Conservation (phyloP, 2,329 filamentous ascomycete species). For the Sporothrix pallida region DNA sequence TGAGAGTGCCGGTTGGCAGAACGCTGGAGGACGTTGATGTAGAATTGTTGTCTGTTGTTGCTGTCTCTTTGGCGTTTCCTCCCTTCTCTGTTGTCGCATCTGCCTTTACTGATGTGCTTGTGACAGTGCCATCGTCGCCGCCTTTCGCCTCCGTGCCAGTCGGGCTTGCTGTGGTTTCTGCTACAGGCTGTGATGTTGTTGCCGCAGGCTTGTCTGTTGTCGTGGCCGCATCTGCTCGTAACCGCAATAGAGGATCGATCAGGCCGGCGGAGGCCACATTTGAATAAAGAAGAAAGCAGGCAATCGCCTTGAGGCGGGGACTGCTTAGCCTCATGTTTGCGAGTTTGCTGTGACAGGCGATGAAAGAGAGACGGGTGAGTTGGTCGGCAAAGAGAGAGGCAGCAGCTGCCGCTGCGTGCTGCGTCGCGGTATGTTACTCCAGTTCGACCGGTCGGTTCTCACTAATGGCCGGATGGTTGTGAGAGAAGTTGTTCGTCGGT, state of each 20-base stretch:
- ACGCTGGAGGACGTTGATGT: conserved; percentile 3
- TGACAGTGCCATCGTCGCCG: background rate
- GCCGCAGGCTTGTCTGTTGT: conserved; percentile 24
- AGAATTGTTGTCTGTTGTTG: background rate
- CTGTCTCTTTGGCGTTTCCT: conserved; percentile 1
- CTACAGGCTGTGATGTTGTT: background rate
- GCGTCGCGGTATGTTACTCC: background rate
- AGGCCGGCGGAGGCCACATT: conserved; percentile 36
- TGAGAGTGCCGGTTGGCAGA: conserved; percentile 20
- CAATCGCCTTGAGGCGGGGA: conserved; percentile 34
- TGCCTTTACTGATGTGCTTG: conserved; percentile 9
- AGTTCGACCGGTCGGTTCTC: background rate
- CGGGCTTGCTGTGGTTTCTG: background rate
- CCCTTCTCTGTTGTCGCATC: conserved; percentile 6
- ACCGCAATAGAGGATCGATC: conserved; percentile 33
- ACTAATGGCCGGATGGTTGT: too few species aligned
- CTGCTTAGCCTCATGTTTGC: conserved; percentile 33
- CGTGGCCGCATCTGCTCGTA: conserved; percentile 31
- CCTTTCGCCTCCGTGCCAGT: conserved; percentile 8
- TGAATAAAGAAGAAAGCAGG: conserved; percentile 36
- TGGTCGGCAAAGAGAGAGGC: background rate
- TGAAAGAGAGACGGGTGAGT: background rate
- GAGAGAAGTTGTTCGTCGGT: background rate
- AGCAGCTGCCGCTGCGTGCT: conserved; percentile 27
- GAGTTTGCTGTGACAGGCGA: background rate